Conservation (phyloP, 345 rosid species). For the Excoecaria cochinchinensis region DNA sequence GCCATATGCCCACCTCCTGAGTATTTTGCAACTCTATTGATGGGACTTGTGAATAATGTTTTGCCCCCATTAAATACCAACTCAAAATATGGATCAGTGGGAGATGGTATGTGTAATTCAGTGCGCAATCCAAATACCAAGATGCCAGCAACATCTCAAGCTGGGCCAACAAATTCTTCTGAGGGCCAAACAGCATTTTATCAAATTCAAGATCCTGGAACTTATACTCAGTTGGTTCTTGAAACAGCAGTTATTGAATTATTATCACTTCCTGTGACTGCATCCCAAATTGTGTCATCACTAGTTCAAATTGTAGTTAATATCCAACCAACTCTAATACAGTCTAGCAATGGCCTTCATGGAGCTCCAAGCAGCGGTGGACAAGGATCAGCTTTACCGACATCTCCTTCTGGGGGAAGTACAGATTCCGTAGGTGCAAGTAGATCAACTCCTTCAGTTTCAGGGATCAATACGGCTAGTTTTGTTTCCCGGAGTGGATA, state of each 20-base stretch:
- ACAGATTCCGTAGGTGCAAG: slow-evolving; percentile 87
- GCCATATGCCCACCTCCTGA: slow-evolving; percentile 81
- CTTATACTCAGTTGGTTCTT: slow-evolving; percentile 87
- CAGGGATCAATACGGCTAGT: slow-evolving; percentile 79
- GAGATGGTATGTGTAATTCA: slow-evolving; percentile 53
- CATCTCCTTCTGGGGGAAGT: slow-evolving; percentile 97
- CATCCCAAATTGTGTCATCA: slow-evolving; percentile 80
- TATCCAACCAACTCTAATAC: slow-evolving; percentile 90
- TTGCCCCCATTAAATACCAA: slow-evolving; percentile 81
- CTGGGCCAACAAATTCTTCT: slow-evolving; percentile 64
- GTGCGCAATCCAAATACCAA: slow-evolving; percentile 64
- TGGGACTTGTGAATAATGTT: slow-evolving; percentile 90
- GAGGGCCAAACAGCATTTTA: slow-evolving; percentile 90
- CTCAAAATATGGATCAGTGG: slow-evolving; percentile 60
- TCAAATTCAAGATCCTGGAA: slow-evolving; percentile 98
- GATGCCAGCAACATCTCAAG: slow-evolving; percentile 64
- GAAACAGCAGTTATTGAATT: slow-evolving; percentile 94
- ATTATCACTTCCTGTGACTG: slow-evolving; percentile 88
- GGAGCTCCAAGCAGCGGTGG: slow-evolving; percentile 69
- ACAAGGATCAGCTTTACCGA: slow-evolving; percentile 78
- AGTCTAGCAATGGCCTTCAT: slow-evolving; percentile 80
- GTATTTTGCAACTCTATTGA: slow-evolving; percentile 81
- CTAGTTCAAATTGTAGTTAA: slow-evolving; percentile 86
- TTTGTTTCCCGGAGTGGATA: slow-evolving; percentile 94
- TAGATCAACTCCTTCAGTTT: slow-evolving; percentile 71